Evolutionary conservation across 2,329 filamentous ascomycete species (phyloP), one percentile per base, ranked within the genome.

Genomic region (Calycina marina): DNA sequence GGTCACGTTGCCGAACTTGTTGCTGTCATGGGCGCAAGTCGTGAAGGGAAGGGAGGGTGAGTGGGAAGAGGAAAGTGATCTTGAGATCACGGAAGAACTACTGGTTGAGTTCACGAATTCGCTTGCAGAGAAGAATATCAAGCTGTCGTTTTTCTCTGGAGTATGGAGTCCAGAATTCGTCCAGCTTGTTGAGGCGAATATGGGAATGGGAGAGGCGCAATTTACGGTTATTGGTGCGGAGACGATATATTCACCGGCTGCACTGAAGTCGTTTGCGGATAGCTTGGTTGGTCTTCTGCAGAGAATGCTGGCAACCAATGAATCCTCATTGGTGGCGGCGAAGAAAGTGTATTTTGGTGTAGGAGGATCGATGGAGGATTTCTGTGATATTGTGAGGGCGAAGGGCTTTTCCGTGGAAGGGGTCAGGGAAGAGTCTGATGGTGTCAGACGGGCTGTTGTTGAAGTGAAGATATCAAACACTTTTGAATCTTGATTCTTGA

Each of bases 341-440:
- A 90, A 90, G 59, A 69, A 72, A 42, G 64, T 86, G 8, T 90
- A 90, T 55, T 90, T 90, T 55, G 82, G 82, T 3, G 82, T 90
- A 4, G 82, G 82, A 0, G 82, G 82, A 0, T 85, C 80, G 13
- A 65, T 90, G 14, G 77, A 84, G 51, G 80, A 81, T 42, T 83
- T 90, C 44, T 58, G 75, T 29, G 55, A 61, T 31, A 60, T 57
- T 40, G 65, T 71, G 25, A 57, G 57, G 34, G 56, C 51, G 1
- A 60, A 60, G 22, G 71, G 69, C 2, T 61, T 57, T 8, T 40
- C 44, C 3, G 63, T 77, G 20, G 53, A 60, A 25, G 58, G 61
- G 30, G 42, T 77, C 18, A 59, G 66, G 36, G 69, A 76, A 46
- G 72, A 77, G 48, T 59, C 60, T 0, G 66, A 71, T 28, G 72